These are phyloP conservation scores for Tulasnella sp. DNA, from an alignment of 768 basidiomycete genomes.

Conservation along the genomic window DNA sequence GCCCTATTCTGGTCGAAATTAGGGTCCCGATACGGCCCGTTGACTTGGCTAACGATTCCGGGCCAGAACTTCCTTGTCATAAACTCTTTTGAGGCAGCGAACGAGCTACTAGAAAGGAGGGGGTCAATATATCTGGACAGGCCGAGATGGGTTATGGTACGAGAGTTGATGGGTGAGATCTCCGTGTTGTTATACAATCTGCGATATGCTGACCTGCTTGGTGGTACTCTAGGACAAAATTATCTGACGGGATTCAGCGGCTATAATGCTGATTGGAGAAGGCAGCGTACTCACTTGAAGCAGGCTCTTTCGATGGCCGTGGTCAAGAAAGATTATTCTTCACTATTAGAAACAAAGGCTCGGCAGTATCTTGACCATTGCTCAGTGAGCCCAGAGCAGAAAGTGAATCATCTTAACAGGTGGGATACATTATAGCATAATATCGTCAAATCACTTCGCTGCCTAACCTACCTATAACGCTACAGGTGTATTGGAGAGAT, in stretches of 20 bases:
- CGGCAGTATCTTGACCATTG: background rate
- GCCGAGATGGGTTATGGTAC: slow-evolving; percentile 17
- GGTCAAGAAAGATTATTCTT: background rate
- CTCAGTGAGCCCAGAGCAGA: background rate
- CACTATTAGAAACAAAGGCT: background rate
- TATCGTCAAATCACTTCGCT: no score
- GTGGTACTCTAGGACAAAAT: background rate
- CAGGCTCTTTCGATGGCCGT: background rate
- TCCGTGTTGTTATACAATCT: background rate
- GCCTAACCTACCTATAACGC: background rate
- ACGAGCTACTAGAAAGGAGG: slow-evolving; percentile 36
- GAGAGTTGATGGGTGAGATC: background rate
- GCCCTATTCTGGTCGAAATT: slow-evolving; percentile 8
- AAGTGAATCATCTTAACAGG: background rate
- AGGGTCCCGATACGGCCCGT: slow-evolving; percentile 16
- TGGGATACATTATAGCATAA: background rate
- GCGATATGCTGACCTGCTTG: background rate
- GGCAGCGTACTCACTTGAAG: background rate
- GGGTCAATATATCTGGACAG: slow-evolving; percentile 35
- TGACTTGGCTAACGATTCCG: slow-evolving; percentile 24
- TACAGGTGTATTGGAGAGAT: background rate
- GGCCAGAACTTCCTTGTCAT: slow-evolving; percentile 33
- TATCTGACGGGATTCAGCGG: background rate
- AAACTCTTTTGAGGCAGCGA: slow-evolving; percentile 28
- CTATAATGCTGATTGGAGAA: background rate